Conservation (phyloP, 768 basidiomycete genomes). For the Dioszegia crocea region DNA sequence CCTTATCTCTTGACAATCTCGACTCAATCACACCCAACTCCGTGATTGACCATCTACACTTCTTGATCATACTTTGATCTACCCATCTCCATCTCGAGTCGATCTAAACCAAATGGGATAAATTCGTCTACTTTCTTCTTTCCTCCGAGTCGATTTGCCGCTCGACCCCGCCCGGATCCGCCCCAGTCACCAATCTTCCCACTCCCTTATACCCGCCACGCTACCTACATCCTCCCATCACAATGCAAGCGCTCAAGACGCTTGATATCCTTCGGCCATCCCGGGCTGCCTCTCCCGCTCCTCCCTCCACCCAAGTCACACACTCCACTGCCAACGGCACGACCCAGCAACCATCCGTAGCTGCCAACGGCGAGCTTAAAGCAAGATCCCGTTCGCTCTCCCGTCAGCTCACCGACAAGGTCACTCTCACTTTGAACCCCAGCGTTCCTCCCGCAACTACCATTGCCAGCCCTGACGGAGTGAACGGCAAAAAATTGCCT, state of each 20-base stretch:
- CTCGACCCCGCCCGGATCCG: background rate
- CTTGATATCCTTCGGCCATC: conserved; percentile 49
- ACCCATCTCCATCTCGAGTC: background rate
- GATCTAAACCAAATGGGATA: conserved; percentile 12
- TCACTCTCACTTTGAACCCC: conserved; percentile 21
- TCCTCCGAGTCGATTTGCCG: background rate
- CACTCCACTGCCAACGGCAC: conserved; percentile 9
- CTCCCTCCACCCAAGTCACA: conserved; percentile 33
- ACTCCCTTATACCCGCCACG: too few species aligned
- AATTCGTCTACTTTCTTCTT: background rate
- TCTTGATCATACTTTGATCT: background rate
- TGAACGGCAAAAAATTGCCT: conserved; percentile 12
- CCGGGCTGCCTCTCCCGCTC: conserved; percentile 46
- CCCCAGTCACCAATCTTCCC: background rate
- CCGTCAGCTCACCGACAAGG: conserved; percentile 35
- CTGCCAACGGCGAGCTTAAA: conserved; percentile 15
- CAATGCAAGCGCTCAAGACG: conserved; percentile 47
- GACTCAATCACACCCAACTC: background rate
- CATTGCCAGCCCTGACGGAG: conserved; percentile 1
- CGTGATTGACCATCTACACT: background rate
- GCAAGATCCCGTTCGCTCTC: conserved; percentile 37
- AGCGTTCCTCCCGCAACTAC: background rate
- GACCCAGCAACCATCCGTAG: conserved; percentile 2
- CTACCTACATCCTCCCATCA: conserved; percentile 13
- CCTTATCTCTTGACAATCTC: conserved; percentile 10